A percentile compares a stretch with the other conserved stretches of the same genome.
phyloP scores from a whole-genome alignment of 768 basidiomycete species.

The Punctularia strigosozonata region DNA sequence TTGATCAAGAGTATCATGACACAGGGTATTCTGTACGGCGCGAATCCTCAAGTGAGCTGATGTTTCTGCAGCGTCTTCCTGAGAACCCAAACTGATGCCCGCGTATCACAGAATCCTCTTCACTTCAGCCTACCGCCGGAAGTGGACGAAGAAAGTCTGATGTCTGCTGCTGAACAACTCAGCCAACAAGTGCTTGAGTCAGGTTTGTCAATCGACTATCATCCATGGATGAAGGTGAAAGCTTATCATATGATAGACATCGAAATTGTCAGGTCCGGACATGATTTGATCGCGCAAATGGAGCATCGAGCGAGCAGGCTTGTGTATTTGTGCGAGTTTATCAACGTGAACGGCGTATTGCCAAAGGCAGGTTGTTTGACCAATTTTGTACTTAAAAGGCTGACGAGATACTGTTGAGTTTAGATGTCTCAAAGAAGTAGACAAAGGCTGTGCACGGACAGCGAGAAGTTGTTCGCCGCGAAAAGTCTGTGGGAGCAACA shows the following conservation, averaged over 20 bases:
- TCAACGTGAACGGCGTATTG: slow-evolving; percentile 77
- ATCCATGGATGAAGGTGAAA: background rate
- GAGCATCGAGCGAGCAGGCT: slow-evolving; percentile 63
- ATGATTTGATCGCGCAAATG: slow-evolving; percentile 74
- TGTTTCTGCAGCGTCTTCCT: background rate
- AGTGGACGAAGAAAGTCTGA: slow-evolving; percentile 66
- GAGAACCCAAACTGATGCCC: background rate
- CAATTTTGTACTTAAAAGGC: slow-evolving; percentile 2
- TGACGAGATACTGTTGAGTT: background rate
- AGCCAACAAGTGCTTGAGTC: slow-evolving; percentile 64
- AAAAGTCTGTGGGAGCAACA: slow-evolving; percentile 74
- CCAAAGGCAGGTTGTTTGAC: slow-evolving; percentile 39
- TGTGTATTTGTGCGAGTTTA: slow-evolving; percentile 79
- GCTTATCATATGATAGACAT: slow-evolving; percentile 29
- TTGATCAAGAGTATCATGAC: slow-evolving; percentile 73
- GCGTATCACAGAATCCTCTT: slow-evolving; percentile 47
- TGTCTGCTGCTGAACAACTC: slow-evolving; percentile 69
- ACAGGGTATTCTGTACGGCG: slow-evolving; percentile 72
- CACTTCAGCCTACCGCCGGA: slow-evolving; percentile 75
- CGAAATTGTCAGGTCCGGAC: slow-evolving; percentile 58
- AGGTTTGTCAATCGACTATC: slow-evolving; percentile 29
- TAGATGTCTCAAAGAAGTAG: slow-evolving; percentile 77
- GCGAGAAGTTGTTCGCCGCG: slow-evolving; percentile 77
- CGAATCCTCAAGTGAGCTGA: slow-evolving; percentile 41
- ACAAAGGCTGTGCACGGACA: slow-evolving; percentile 66